Evolutionary conservation across 2,329 filamentous ascomycete species (phyloP).

Genomic region (Fusarium mexicanum): DNA sequence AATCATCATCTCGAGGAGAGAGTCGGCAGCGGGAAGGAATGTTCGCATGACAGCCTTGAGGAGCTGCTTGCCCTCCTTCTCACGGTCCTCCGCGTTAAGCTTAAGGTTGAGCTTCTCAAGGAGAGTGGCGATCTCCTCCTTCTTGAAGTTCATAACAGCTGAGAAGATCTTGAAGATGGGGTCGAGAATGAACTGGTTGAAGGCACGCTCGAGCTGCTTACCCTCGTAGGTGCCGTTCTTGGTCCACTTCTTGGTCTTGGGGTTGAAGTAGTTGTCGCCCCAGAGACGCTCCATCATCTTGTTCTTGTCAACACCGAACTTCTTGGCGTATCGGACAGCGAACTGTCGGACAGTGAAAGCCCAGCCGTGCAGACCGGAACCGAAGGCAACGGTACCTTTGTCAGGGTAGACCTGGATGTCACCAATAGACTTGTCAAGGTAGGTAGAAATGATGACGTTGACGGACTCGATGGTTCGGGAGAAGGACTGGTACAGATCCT

Average conservation of each 20-base stretch:
- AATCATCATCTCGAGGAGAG: slow-evolving; percentile 99
- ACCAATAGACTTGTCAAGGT: slow-evolving; percentile 95
- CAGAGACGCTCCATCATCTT: slow-evolving; percentile 99
- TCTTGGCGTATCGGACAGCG: slow-evolving; percentile 96
- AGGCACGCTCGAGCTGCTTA: slow-evolving; percentile 93
- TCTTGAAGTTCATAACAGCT: slow-evolving; percentile 98
- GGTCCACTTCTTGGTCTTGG: slow-evolving; percentile 99
- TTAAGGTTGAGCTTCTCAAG: slow-evolving; percentile 96
- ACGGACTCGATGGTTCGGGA: slow-evolving; percentile 99
- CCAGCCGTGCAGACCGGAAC: slow-evolving; percentile 99
- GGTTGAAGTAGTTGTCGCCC: slow-evolving; percentile 99
- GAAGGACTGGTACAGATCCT: slow-evolving; percentile 99
- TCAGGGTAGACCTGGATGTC: slow-evolving; percentile 99
- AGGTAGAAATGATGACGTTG: slow-evolving; percentile 99
- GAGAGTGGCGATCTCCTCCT: slow-evolving; percentile 84
- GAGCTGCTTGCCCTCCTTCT: slow-evolving; percentile 96
- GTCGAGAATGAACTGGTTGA: slow-evolving; percentile 99
- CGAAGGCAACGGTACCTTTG: slow-evolving; percentile 97
- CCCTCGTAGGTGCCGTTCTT: slow-evolving; percentile 85
- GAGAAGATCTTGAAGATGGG: slow-evolving; percentile 99
- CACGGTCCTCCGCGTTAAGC: slow-evolving; percentile 85
- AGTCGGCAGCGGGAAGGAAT: slow-evolving; percentile 98
- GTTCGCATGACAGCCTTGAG: slow-evolving; percentile 99
- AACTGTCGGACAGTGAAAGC: slow-evolving; percentile 99
- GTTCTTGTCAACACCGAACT: slow-evolving; percentile 99